A percentile compares a stretch with the other conserved stretches of the same genome.
Conservation (phyloP, 345 rosid species). For the Citrus sp. region DNA sequence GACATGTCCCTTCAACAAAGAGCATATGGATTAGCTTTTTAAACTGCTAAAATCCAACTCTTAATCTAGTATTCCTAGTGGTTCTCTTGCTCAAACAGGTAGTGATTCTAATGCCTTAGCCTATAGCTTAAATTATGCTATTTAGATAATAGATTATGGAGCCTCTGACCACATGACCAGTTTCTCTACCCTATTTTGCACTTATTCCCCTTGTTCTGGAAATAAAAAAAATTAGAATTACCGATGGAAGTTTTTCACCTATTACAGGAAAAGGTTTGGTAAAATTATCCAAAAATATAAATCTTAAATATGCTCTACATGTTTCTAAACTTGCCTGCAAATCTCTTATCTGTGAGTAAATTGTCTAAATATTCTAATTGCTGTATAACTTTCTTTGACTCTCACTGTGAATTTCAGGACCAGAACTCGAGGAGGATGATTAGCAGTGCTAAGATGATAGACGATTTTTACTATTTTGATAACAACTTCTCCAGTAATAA, state of each 20-base stretch:
- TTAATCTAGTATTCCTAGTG: neutral
- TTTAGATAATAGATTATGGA: neutral
- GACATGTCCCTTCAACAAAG: too few species aligned
- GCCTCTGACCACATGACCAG: too few species aligned
- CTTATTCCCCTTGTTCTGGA: neutral
- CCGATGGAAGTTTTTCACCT: neutral
- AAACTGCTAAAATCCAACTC: neutral
- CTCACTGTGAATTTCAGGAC: neutral
- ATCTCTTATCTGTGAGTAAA: neutral
- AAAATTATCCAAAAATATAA: neutral
- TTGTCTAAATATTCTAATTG: neutral
- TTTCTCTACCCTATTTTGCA: too few species aligned
- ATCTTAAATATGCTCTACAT: neutral
- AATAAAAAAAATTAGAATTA: constrained; percentile 4
- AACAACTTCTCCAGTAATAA: neutral
- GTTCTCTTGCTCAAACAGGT: neutral
- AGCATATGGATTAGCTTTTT: too few species aligned
- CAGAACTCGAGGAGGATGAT: neutral
- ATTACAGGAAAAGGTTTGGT: neutral
- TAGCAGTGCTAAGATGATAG: neutral
- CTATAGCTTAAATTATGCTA: neutral
- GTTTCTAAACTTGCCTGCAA: neutral
- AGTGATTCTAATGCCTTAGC: neutral
- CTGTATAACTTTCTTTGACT: neutral
- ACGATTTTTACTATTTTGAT: neutral